phyloP scores from a whole-genome alignment of 306 rosid species.

The Casuarina cunninghamiana region DNA sequence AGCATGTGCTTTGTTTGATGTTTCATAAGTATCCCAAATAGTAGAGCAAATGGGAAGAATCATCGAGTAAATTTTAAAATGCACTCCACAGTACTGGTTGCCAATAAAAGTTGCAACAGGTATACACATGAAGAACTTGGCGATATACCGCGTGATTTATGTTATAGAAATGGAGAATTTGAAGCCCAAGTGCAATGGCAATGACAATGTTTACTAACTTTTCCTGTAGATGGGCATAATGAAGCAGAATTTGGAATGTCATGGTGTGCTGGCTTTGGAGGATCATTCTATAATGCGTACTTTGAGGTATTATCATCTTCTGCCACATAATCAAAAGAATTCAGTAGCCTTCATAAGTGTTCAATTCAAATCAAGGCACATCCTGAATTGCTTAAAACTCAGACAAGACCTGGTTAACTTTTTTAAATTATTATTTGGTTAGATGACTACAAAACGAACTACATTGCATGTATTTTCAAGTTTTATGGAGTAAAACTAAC shows the following conservation, averaged over 20 bases:
- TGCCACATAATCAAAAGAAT: conserved; percentile 1
- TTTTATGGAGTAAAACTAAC: conserved; percentile 1
- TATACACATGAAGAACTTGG: no score
- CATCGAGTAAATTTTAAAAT: background rate
- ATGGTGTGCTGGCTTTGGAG: conserved; percentile 97
- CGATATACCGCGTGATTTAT: background rate
- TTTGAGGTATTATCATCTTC: conserved; percentile 57
- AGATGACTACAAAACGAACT: background rate
- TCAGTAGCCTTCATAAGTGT: background rate
- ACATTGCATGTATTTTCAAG: background rate
- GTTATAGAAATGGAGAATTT: conserved; percentile 1
- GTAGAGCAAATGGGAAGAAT: background rate
- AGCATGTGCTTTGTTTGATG: background rate
- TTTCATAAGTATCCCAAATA: background rate
- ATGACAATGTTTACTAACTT: conserved; percentile 22
- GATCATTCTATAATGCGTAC: conserved; percentile 79
- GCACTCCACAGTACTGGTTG: background rate
- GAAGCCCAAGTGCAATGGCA: conserved; percentile 1
- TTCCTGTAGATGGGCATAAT: conserved; percentile 72
- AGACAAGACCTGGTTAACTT: no score
- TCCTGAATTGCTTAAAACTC: background rate
- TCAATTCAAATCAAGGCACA: background rate
- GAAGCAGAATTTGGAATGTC: conserved; percentile 99
- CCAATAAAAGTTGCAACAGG: background rate
- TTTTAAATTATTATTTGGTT: background rate